Base-by-base conservation (phyloP, 768 basidiomycete genomes). In the Leccinellum luteum region DNA sequence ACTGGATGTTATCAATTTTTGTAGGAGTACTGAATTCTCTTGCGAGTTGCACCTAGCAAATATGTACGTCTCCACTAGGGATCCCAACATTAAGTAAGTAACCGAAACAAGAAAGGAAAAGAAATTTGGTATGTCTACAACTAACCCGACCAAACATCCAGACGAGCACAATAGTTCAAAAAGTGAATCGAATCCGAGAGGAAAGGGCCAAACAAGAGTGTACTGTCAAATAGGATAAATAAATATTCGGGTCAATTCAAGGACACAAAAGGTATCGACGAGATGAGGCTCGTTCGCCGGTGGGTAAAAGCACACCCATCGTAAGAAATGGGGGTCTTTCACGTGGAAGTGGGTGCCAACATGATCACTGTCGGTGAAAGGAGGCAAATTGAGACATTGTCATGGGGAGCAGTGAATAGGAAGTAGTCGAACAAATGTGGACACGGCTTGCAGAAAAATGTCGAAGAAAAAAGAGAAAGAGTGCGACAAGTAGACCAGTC, bases 251-350 rank as follows among this genome's bases (percentile, higher is more conserved):
- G 19, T 19, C 27, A 30, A 10, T 28, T 34, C 47, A 50, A 47
- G 23, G 17, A 5, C 15, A 19, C 19, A 43, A 57, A 58, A 60
- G 71, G 71, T 72, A 72, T 72, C 60, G 56, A 72, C 71, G 71
- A 72, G 70, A 60, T 61, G 71, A 73, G 72, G 72, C 71, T 74
- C 71, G 71, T 72, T 74, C 52, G 48, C 66, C 69, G 60, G 70
- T 62, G 55, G 14, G 66, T 64, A 54, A 66, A 70, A 72, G 62
- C 55, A 57, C 58, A 59, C 61, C 55, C 68, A 58, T 55, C 25
- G 31, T 31, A 52, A 55, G 56, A 55, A 55, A 43, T 43, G 54
- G 63, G 25, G 1, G 44, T 54, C 63, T 60, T 72, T 67, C 55
- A 65, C 57, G 21, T 44, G 56, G 49, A 43, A 54, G 30, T 31